Percentiles rank a stretch among this genome's conserved stretches.
These are phyloP conservation scores for Russula vinacea DNA, from an alignment of 768 basidiomycete species.

Conservation along the genomic window DNA sequence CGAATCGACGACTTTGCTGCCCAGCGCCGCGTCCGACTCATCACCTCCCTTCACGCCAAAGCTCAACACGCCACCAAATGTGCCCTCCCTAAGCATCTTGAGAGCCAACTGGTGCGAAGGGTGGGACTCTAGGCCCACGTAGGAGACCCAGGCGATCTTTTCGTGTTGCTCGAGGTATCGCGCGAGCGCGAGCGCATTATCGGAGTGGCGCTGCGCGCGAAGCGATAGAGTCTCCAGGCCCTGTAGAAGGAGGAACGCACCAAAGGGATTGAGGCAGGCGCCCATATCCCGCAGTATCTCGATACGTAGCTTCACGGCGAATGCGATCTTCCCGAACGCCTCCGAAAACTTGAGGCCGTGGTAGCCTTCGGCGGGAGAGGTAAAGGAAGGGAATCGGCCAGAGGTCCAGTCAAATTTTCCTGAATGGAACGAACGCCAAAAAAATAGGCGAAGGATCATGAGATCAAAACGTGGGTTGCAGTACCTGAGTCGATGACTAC, in stretches of 20 bases:
- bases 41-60: slow-evolving; percentile 74
- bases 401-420: slow-evolving; percentile 77
- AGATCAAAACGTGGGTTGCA: background rate
- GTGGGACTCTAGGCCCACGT: slow-evolving; percentile 66
- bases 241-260: slow-evolving; percentile 70
- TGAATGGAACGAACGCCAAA: slow-evolving; percentile 22
- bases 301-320: slow-evolving; percentile 61
- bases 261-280: slow-evolving; percentile 64
- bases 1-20: slow-evolving; percentile 63
- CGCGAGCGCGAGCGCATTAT: slow-evolving; percentile 69
- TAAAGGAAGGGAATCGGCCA: slow-evolving; percentile 71
- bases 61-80: slow-evolving; percentile 70
- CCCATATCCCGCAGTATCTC: slow-evolving; percentile 67
- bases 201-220: slow-evolving; percentile 65
- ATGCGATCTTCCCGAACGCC: slow-evolving; percentile 62
- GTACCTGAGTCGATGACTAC: slow-evolving; percentile 68
- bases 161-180: slow-evolving; percentile 59
- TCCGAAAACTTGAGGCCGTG: slow-evolving; percentile 67
- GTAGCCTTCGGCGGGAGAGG: slow-evolving; percentile 70
- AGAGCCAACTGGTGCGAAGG: slow-evolving; percentile 57
- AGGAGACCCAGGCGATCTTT: slow-evolving; percentile 72
- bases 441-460: background rate
- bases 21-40: slow-evolving; percentile 36
- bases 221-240: slow-evolving; percentile 76
- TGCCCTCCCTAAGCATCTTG: slow-evolving; percentile 51